A percentile compares a stretch with the other conserved stretches of the same genome.
phyloP scores from a whole-genome alignment of 257 asterid species.

The Cinchona pubescens region DNA sequence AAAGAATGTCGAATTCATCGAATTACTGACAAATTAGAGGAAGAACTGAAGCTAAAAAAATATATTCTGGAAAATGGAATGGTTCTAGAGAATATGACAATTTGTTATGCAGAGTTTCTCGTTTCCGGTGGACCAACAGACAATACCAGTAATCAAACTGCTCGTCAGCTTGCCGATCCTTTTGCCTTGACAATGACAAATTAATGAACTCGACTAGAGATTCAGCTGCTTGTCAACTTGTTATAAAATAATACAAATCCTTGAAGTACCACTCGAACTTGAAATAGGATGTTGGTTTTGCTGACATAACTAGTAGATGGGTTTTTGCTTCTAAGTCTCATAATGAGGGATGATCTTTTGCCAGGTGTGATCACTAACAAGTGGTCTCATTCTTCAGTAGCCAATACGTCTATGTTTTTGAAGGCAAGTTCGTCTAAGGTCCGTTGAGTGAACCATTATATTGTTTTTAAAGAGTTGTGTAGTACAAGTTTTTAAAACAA shows the following conservation, averaged over 20 bases:
- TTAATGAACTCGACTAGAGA: constrained; percentile 1
- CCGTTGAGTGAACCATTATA: too few relatives aligned
- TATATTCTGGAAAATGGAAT: constrained; percentile 10
- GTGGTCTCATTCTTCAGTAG: too few relatives aligned
- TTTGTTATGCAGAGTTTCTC: background rate
- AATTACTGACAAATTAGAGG: background rate
- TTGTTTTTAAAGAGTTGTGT: too few relatives aligned
- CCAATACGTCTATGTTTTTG: too few relatives aligned
- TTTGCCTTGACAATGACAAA: background rate
- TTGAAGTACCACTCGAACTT: background rate
- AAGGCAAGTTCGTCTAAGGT: too few relatives aligned
- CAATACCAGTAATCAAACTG: background rate
- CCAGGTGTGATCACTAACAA: too few relatives aligned
- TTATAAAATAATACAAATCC: background rate
- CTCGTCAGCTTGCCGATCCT: background rate
- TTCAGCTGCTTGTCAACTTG: constrained; percentile 8
- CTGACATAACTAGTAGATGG: too few relatives aligned
- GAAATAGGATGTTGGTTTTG: background rate
- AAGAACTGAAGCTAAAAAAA: constrained; percentile 1
- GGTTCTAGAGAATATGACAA: constrained; percentile 14
- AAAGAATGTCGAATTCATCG: background rate
- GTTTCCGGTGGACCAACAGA: constrained; percentile 11
- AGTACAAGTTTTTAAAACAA: too few relatives aligned
- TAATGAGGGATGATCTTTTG: too few relatives aligned
- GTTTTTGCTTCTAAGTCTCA: too few relatives aligned